Percentiles rank a stretch among this genome's conserved stretches.
These are phyloP conservation scores for Ramaria sp. DNA, from an alignment of 768 basidiomycete genomes.

Conservation along the genomic window DNA sequence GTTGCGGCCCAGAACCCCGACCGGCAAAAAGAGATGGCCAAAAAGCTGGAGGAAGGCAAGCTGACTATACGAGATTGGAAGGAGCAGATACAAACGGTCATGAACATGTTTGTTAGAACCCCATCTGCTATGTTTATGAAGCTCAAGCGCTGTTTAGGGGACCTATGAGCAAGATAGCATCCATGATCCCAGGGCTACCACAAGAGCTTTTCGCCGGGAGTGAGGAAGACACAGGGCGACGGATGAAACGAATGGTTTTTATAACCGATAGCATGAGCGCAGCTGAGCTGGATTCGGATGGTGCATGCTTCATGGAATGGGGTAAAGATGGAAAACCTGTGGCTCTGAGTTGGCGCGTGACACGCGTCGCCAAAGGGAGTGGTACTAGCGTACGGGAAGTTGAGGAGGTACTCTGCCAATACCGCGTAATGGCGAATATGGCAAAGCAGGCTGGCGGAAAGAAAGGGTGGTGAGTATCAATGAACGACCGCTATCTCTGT, in stretches of 20 bases:
- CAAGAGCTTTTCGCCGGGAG: constrained; percentile 85
- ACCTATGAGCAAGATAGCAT: constrained; percentile 96
- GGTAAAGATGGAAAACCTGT: constrained; percentile 76
- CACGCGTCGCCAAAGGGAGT: constrained; percentile 83
- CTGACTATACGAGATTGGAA: constrained; percentile 95
- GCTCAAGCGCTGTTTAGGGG: constrained; percentile 48
- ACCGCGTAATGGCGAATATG: constrained; percentile 98
- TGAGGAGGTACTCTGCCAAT: constrained; percentile 94
- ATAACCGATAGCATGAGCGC: constrained; percentile 98
- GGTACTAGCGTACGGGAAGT: constrained; percentile 95
- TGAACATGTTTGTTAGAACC: constrained; percentile 74
- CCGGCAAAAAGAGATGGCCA: constrained; percentile 95
- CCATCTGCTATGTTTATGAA: constrained; percentile 7
- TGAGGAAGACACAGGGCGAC: constrained; percentile 83
- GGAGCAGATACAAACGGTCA: constrained; percentile 94
- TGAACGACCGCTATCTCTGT: neutral
- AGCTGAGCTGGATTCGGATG: constrained; percentile 89
- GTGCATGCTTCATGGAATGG: constrained; percentile 76
- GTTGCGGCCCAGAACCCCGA: constrained; percentile 88
- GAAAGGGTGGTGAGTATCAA: constrained; percentile 68
- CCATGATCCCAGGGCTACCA: constrained; percentile 96
- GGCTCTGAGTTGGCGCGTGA: constrained; percentile 84
- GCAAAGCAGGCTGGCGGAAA: constrained; percentile 97
- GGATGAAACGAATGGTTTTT: constrained; percentile 97
- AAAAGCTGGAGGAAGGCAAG: constrained; percentile 95